These are phyloP conservation scores for Puccinia polysora DNA, from an alignment of 1,284 basidiomycete species.

Conservation along the genomic window DNA sequence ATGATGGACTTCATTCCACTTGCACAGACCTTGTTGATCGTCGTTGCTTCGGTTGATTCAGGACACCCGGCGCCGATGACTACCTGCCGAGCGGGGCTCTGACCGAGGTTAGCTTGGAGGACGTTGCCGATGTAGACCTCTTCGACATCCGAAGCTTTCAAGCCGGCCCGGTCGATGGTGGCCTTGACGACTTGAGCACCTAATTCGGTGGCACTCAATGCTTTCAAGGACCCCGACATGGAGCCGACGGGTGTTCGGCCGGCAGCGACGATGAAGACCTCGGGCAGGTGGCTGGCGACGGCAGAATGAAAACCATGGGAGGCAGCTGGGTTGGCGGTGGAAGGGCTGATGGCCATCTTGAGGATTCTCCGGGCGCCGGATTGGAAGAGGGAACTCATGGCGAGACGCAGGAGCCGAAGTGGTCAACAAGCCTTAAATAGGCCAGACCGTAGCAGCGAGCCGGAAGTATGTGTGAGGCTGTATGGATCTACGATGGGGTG, in stretches of 20 bases:
- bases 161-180: slow-evolving; percentile 72
- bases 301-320: slow-evolving; percentile 8
- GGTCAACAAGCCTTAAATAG: background rate
- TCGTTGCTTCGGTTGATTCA: slow-evolving; percentile 85
- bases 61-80: slow-evolving; percentile 83
- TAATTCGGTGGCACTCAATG: slow-evolving; percentile 82
- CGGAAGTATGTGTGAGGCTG: slow-evolving; percentile 18
- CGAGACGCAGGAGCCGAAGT: background rate
- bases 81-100: slow-evolving; percentile 56
- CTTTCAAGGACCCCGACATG: slow-evolving; percentile 82
- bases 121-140: slow-evolving; percentile 93
- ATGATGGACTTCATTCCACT: slow-evolving; percentile 56
- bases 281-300: background rate
- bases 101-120: slow-evolving; percentile 55
- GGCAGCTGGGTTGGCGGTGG: background rate
- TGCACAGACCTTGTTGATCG: slow-evolving; percentile 72
- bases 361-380: background rate
- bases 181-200: slow-evolving; percentile 84
- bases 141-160: slow-evolving; percentile 77
- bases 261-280: slow-evolving; percentile 92
- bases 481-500: too few relatives aligned
- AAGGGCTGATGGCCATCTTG: slow-evolving; percentile 21
- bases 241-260: slow-evolving; percentile 91
- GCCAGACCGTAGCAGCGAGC: background rate
- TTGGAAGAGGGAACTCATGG: background rate